phyloP scores from a whole-genome alignment of 2,329 filamentous ascomycete genomes.

The Daldinia eschscholtzii region DNA sequence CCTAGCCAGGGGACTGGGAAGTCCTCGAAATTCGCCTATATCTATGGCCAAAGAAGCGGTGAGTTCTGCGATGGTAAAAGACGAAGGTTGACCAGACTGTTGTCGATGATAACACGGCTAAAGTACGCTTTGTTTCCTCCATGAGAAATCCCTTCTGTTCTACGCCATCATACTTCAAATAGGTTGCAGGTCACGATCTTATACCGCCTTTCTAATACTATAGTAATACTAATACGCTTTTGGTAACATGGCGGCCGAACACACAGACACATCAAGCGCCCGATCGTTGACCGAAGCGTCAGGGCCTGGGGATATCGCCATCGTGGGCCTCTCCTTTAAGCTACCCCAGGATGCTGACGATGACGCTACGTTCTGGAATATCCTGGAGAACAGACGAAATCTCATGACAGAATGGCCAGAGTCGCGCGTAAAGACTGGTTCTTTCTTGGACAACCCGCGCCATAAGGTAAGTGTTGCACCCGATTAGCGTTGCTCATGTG shows the following conservation, averaged over 20 bases:
- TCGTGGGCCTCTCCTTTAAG: conserved; percentile 47
- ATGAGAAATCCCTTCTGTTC: conserved; percentile 1
- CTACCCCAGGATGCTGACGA: conserved; percentile 53
- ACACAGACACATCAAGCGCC: conserved; percentile 7
- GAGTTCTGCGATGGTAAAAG: conserved; percentile 9
- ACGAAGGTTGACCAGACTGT: not conserved
- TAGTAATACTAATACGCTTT: conserved; percentile 11
- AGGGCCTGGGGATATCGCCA: conserved; percentile 19
- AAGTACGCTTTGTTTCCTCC: not conserved
- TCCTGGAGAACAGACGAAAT: conserved; percentile 49
- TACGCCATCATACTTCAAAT: conserved; percentile 5
- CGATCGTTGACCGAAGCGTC: conserved; percentile 5
- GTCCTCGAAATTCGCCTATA: conserved; percentile 3
- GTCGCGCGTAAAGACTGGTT: conserved; percentile 45
- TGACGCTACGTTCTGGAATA: conserved; percentile 52
- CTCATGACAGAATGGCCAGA: conserved; percentile 52
- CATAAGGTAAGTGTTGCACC: not conserved
- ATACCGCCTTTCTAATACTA: conserved; percentile 12
- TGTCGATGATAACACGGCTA: not conserved
- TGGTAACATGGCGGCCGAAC: conserved; percentile 7
- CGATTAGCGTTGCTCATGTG: not conserved
- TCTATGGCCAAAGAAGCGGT: conserved; percentile 15
- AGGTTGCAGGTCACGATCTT: conserved; percentile 5
- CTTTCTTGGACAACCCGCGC: conserved; percentile 15
- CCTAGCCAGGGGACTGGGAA: conserved; percentile 12